Evolutionary conservation across 2,329 filamentous ascomycete genomes (phyloP).

Genomic region (Diplodia mutila): DNA sequence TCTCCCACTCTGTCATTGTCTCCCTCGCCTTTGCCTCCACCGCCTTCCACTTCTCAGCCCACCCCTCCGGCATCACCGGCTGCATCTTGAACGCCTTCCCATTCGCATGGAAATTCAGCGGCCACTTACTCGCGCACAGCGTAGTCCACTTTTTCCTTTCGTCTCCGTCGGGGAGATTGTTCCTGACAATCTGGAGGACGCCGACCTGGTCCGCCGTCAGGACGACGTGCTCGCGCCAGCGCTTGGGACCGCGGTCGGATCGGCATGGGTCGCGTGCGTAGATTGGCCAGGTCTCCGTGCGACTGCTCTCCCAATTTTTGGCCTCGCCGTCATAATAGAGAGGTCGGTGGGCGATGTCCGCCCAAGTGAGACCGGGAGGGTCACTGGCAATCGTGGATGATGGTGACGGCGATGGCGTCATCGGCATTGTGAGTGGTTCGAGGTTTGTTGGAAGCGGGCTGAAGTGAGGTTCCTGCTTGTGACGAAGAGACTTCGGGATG

Average conservation of each 20-base stretch:
- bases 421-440: too few relatives aligned
- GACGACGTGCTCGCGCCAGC: neutral
- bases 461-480: too few relatives aligned
- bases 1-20: neutral
- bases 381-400: too few relatives aligned
- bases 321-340: too few relatives aligned
- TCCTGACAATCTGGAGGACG: neutral
- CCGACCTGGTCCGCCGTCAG: neutral
- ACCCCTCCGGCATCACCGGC: constrained; percentile 1
- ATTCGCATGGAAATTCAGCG: neutral
- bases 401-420: too few relatives aligned
- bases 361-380: too few relatives aligned
- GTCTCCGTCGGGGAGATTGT: fast-evolving
- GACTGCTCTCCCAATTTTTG: too few relatives aligned
- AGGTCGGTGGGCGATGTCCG: too few relatives aligned
- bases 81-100: neutral
- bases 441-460: too few relatives aligned
- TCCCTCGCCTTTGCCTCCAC: neutral
- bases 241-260: neutral
- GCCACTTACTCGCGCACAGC: neutral
- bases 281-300: too few relatives aligned
- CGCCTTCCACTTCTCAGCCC: neutral
- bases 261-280: too few relatives aligned
- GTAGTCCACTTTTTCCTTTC: neutral
- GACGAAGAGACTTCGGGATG: too few relatives aligned